Base-by-base conservation (phyloP, 768 basidiomycete species). In the Guyanaporus albipodus region DNA sequence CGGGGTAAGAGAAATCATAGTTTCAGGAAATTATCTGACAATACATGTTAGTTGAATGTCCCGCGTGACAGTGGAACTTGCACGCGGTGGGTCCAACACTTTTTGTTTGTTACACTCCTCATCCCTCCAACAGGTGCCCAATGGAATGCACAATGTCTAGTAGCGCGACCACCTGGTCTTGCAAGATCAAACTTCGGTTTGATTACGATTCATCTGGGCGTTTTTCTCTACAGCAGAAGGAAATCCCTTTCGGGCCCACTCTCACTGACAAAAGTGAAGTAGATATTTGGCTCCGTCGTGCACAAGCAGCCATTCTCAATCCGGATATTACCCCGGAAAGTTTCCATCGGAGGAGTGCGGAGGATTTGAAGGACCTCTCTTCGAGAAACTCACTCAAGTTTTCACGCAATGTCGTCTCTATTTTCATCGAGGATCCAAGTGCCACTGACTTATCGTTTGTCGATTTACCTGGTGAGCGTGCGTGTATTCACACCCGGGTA, bases 31-130 rank as follows among this genome's bases (percentile, higher is more conserved):
- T 21, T 34, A 15, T 10, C 17, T 58, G 24, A 54, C 15, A 8
- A 5, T 18, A 38, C 24, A 15, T 27, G 1, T 15, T 32, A 83
- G 82, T 77, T 82, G 24, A 77, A 65, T 39, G 80, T 83, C 23
- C 81, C 82, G 10, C 67, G 82, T 26, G 82, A 82, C 33, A 77
- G 76, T 34, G 79, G 79, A 18, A 82, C 79, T 1, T 82, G 80
- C 42, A 82, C 79, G 0, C 67, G 78, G 80, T 76, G 3, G 24
- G 50, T 42, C n/a, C 14, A 26, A 21, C 15, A 9, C 1, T 21
- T 34, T 33, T 8, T 0, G n/a, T 31, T 10, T 12, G 7, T 42
- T n/a, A 22, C 23, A 6, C 6, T 19, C 21, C 34, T 45, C 37
- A 62, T 8, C 8, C 38, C 42, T 19, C 2, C 7, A 9, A 15